Percentiles rank a stretch among this genome's conserved stretches.
Evolutionary conservation across 129 eudicot genomes (phyloP).

Genomic region (Centrapalus pauciflorus): DNA sequence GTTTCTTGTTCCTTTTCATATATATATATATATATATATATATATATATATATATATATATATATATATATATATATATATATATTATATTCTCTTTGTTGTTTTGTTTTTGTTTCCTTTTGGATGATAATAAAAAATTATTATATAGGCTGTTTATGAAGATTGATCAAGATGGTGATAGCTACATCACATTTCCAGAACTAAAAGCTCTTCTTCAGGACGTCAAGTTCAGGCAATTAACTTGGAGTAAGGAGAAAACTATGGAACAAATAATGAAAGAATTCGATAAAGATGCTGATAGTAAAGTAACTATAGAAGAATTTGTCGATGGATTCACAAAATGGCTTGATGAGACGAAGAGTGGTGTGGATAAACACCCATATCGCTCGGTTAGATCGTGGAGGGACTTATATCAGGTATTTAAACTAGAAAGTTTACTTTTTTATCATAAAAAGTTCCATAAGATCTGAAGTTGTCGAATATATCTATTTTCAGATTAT

Average conservation of each 20-base stretch:
- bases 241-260: conserved; percentile 38
- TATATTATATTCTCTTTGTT: neutral
- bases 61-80: no score
- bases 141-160: conserved; percentile 49
- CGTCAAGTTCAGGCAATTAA: conserved; percentile 31
- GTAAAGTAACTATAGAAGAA: conserved; percentile 48
- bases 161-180: conserved; percentile 52
- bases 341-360: conserved; percentile 63
- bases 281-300: conserved; percentile 48
- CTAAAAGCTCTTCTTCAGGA: conserved; percentile 49
- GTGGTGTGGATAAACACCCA: conserved; percentile 31
- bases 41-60: no score
- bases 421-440: neutral
- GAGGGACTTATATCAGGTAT: conserved; percentile 56
- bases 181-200: conserved; percentile 46
- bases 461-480: neutral
- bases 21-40: no score
- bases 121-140: neutral
- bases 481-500: conserved; percentile 42
- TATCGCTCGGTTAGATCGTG: conserved; percentile 47
- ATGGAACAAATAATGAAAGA: conserved; percentile 47
- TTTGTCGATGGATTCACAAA: conserved; percentile 46
- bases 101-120: neutral
- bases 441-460: neutral
- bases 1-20: conserved; percentile 3